phyloP scores from a whole-genome alignment of 2,329 filamentous ascomycete species.

The Lecanicillium sp. region DNA sequence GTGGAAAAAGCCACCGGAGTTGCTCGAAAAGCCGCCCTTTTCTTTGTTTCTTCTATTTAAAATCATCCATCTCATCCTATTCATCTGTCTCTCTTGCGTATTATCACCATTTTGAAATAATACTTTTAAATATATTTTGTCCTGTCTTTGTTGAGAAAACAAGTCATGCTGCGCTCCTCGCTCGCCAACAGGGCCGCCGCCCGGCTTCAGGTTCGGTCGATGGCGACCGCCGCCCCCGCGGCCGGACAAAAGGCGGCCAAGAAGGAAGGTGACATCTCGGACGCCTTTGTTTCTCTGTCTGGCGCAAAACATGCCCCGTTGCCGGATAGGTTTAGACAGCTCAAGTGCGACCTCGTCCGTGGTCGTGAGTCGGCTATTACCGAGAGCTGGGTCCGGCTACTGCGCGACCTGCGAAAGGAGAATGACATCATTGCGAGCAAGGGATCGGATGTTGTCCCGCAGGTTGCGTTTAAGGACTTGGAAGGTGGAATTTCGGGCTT shows the following conservation, averaged over 20 bases:
- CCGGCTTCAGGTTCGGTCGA: slow-evolving; percentile 3
- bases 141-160: neutral
- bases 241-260: slow-evolving; percentile 24
- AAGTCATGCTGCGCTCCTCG: slow-evolving; percentile 5
- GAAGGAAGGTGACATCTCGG: slow-evolving; percentile 55
- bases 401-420: slow-evolving; percentile 36
- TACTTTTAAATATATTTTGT: neutral
- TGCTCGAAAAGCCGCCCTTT: neutral
- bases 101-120: neutral
- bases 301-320: slow-evolving; percentile 36
- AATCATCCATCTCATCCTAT: neutral
- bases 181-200: slow-evolving; percentile 8
- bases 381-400: slow-evolving; percentile 40
- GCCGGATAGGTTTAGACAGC: slow-evolving; percentile 45
- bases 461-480: slow-evolving; percentile 39
- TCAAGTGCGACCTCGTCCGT: slow-evolving; percentile 45
- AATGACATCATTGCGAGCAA: slow-evolving; percentile 36
- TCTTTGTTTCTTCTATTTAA: neutral
- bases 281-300: slow-evolving; percentile 53
- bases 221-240: slow-evolving; percentile 13
- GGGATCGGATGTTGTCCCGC: slow-evolving; percentile 44
- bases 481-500: slow-evolving; percentile 26
- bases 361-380: slow-evolving; percentile 41
- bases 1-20: slow-evolving; percentile 10
- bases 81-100: no score